Conservation (phyloP, 2,329 filamentous ascomycete species). For the Alternaria angustiovoidea region DNA sequence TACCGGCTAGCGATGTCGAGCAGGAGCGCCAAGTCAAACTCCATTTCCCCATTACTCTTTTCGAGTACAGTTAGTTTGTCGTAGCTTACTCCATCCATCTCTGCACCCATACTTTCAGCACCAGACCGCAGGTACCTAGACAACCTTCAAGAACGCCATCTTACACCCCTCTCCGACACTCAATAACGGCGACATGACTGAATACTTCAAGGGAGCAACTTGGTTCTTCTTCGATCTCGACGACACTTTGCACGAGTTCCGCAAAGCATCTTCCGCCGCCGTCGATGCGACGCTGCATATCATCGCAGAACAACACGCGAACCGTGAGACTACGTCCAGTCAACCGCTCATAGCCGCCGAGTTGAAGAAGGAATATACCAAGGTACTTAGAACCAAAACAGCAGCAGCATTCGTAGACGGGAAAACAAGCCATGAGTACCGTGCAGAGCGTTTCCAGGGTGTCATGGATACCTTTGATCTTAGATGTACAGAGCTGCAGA, state of each 20-base stretch:
- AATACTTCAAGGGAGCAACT: background rate
- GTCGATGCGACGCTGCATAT: constrained; percentile 42
- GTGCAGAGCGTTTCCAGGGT: constrained; percentile 50
- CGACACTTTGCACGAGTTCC: constrained; percentile 60
- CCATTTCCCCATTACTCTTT: background rate
- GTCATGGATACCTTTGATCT: background rate
- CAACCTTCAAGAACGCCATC: background rate
- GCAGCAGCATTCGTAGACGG: constrained; percentile 56
- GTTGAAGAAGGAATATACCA: constrained; percentile 41
- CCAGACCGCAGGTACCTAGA: background rate
- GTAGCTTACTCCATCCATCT: background rate
- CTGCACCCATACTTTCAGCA: background rate
- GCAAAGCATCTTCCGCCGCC: constrained; percentile 51
- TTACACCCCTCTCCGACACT: background rate
- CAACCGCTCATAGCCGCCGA: background rate
- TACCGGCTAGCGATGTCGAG: background rate
- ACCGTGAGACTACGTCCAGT: background rate
- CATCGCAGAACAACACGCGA: constrained; percentile 30
- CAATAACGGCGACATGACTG: background rate
- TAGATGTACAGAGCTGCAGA: background rate
- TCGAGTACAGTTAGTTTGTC: background rate
- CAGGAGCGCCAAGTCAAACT: background rate
- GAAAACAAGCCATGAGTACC: constrained; percentile 55
- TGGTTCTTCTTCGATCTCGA: constrained; percentile 61
- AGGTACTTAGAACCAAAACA: constrained; percentile 48